Evolutionary conservation across 2,329 filamentous ascomycete species (phyloP), one percentile per base, ranked within the genome.

Genomic region (Arthrobotrys iridis): DNA sequence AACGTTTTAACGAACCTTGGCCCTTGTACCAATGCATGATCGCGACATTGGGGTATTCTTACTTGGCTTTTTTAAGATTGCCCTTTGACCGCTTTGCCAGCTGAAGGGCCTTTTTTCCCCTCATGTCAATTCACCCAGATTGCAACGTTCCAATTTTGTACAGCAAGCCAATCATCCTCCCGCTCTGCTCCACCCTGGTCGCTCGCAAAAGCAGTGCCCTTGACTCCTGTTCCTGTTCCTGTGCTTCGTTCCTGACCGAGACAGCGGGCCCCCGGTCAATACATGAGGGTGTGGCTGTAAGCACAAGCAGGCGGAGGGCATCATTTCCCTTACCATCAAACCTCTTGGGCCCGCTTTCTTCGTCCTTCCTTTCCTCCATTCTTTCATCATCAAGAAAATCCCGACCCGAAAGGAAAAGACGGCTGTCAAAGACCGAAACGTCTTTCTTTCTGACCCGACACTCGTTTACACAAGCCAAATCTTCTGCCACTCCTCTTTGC

Each of bases 291-390:
- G 70, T 74, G 68, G 68, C 67, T 72, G 70, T 66, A 65, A 66
- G 67, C 50, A 33, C 45, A 26, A 28, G 50, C 28, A 30, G 46
- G 57, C 57, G 48, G 70, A 55, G 66, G 45, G 55, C 37, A 74
- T 74, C 68, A 65, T 74, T 74, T 74, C 68, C 60, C 68, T 74
- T 55, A 60, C 52, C 58, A 67, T 74, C 68, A 55, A 65, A 45
- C 66, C 64, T 37, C 40, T 77, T 65, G 58, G 40, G 45, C 70
- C 72, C 43, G 62, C 45, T 57, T 65, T 73, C 58, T 26, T 46
- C 41, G 22, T 33, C 40, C 33, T 57, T 70, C 57, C 64, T 60
- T 58, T 45, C 65, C 74, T 45, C 62, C 72, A 72, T 66, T 71
- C 59, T 66, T 67, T 73, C 59, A 37, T 24, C 41, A 46, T 48